phyloP scores from a whole-genome alignment of 495 filamentous ascomycete genomes.

The Daldinia grandis region DNA sequence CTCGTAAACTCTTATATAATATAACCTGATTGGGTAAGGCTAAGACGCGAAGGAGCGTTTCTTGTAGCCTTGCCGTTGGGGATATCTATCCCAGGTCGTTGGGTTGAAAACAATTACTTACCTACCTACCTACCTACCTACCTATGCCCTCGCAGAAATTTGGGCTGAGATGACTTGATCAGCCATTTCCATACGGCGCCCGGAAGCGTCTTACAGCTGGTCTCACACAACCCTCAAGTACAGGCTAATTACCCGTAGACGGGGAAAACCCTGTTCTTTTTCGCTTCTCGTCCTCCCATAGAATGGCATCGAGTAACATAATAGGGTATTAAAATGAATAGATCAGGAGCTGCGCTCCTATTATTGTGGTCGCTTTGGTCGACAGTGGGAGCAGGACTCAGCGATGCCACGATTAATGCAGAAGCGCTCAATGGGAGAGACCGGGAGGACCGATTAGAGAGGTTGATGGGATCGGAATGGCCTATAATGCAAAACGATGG shows the following conservation, averaged over 20 bases:
- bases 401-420: not conserved
- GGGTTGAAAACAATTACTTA: not conserved
- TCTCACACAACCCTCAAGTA: slow-evolving; percentile 9
- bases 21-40: slow-evolving; percentile 7
- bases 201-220: not conserved
- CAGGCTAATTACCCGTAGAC: not conserved
- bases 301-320: slow-evolving; percentile 26
- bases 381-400: slow-evolving; percentile 3
- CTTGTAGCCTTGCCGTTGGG: not conserved
- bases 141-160: not conserved
- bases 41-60: slow-evolving; percentile 13
- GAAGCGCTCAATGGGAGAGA: not conserved
- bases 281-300: slow-evolving; percentile 3
- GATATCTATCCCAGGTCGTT: not conserved
- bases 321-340: slow-evolving; percentile 30
- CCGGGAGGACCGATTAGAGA: not conserved
- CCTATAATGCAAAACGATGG: not conserved
- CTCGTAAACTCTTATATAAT: slow-evolving; percentile 4
- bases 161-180: not conserved
- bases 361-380: slow-evolving; percentile 33
- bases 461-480: slow-evolving; percentile 1
- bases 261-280: not conserved
- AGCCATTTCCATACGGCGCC: slow-evolving; percentile 1
- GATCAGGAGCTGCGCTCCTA: slow-evolving; percentile 15
- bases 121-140: too few relatives aligned